Percentiles rank a stretch among this genome's conserved stretches.
These are phyloP conservation scores for Neocallimastix lanati DNA, from an alignment of 192 early-diverging fungal genomes.

Conservation along the genomic window DNA sequence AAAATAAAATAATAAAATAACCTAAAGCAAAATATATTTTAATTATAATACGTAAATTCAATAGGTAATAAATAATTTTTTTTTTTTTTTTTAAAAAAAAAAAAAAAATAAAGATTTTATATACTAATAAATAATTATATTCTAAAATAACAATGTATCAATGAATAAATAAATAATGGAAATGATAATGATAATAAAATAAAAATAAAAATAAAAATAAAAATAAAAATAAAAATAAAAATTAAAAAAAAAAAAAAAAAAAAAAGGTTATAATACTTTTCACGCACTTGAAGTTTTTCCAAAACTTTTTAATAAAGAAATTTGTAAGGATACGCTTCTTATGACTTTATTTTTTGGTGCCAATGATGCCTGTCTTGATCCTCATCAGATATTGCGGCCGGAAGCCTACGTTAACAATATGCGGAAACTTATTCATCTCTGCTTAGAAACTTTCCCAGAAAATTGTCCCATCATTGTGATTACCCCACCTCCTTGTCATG, in stretches of 20 bases:
- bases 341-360: conserved; percentile 66
- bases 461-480: not conserved
- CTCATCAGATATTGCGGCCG: not conserved
- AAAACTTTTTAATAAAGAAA: not conserved
- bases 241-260: conserved; percentile 45
- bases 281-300: conserved; percentile 23
- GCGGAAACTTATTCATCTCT: not conserved
- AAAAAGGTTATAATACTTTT: conserved; percentile 22
- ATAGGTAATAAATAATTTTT: no score
- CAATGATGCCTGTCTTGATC: conserved; percentile 40
- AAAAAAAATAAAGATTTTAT: no score
- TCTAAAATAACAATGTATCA: no score
- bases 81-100: no score
- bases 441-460: not conserved
- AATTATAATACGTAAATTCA: no score
- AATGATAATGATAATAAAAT: no score
- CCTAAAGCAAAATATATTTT: no score
- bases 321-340: conserved; percentile 19
- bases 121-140: no score
- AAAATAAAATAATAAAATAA: not conserved
- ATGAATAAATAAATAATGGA: no score
- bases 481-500: not conserved
- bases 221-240: not conserved
- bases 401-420: not conserved
- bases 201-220: not conserved